Evolutionary conservation across 257 asterid genomes (phyloP).

Genomic region (Cynanchum wilfordii): DNA sequence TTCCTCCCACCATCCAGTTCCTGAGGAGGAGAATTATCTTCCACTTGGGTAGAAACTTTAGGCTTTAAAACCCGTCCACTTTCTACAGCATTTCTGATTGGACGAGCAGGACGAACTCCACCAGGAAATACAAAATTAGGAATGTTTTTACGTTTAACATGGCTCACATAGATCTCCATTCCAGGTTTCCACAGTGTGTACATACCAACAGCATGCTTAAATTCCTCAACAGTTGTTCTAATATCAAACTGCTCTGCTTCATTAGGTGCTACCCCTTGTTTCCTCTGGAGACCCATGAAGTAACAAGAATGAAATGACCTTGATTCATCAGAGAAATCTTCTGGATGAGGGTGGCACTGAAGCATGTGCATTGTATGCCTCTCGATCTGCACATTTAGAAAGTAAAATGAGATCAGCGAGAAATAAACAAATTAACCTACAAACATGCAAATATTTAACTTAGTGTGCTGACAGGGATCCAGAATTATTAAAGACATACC

Average conservation of each 20-base stretch:
- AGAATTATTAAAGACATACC: conserved; percentile 15
- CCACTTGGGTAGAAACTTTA: conserved; percentile 14
- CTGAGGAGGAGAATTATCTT: conserved; percentile 15
- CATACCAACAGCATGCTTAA: conserved; percentile 29
- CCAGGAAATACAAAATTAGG: conserved; percentile 36
- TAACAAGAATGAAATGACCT: conserved; percentile 30
- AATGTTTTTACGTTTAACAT: conserved; percentile 30
- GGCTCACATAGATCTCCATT: conserved; percentile 35
- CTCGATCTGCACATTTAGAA: conserved; percentile 24
- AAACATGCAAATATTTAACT: background rate
- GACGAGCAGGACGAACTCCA: conserved; percentile 26
- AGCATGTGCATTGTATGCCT: conserved; percentile 33
- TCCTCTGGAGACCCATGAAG: conserved; percentile 40
- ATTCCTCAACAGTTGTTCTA: conserved; percentile 35
- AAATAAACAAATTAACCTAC: background rate
- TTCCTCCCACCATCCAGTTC: conserved; percentile 16
- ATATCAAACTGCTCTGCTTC: conserved; percentile 41
- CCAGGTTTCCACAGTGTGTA: conserved; percentile 32
- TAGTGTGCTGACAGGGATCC: background rate
- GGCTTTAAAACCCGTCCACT: conserved; percentile 5
- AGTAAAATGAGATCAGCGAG: background rate
- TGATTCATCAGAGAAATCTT: conserved; percentile 30
- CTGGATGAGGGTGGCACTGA: conserved; percentile 43
- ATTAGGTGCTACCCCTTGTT: conserved; percentile 26
- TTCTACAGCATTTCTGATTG: conserved; percentile 14